A percentile compares a stretch with the other conserved stretches of the same genome.
These are phyloP conservation scores for Boletus reticulatus DNA, from an alignment of 768 basidiomycete genomes.

Conservation along the genomic window DNA sequence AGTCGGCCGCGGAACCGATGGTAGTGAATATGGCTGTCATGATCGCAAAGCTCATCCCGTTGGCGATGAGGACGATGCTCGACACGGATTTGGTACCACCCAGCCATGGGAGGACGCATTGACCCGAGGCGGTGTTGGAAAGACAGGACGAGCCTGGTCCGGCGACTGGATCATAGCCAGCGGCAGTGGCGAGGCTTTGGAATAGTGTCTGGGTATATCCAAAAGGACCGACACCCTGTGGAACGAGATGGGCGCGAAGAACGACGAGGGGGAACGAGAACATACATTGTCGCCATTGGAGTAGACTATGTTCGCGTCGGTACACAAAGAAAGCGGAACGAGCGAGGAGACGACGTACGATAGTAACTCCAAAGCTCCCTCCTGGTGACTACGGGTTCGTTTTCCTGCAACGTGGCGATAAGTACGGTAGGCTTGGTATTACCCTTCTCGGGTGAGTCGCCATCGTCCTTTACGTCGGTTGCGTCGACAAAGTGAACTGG, in stretches of 20 bases:
- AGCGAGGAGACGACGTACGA: constrained; percentile 32
- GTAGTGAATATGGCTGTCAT: constrained; percentile 85
- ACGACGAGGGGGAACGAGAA: neutral
- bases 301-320: constrained; percentile 49
- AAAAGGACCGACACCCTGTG: constrained; percentile 66
- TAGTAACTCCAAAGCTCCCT: constrained; percentile 82
- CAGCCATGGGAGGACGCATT: constrained; percentile 78
- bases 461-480: constrained; percentile 9
- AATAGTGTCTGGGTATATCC: constrained; percentile 76
- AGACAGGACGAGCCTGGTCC: constrained; percentile 72
- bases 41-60: constrained; percentile 72
- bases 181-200: constrained; percentile 65
- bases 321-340: neutral
- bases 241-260: neutral
- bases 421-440: constrained; percentile 8
- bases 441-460: constrained; percentile 1
- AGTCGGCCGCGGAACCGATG: constrained; percentile 47
- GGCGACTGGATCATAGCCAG: constrained; percentile 70
- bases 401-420: constrained; percentile 28
- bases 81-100: constrained; percentile 71
- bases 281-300: constrained; percentile 78
- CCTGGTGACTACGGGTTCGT: constrained; percentile 70
- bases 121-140: constrained; percentile 55
- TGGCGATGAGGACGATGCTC: constrained; percentile 74
- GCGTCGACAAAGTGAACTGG: neutral